Percentiles rank a stretch among this genome's conserved stretches.
Conservation (phyloP, 768 basidiomycete genomes). For the Tulasnella calospora region DNA sequence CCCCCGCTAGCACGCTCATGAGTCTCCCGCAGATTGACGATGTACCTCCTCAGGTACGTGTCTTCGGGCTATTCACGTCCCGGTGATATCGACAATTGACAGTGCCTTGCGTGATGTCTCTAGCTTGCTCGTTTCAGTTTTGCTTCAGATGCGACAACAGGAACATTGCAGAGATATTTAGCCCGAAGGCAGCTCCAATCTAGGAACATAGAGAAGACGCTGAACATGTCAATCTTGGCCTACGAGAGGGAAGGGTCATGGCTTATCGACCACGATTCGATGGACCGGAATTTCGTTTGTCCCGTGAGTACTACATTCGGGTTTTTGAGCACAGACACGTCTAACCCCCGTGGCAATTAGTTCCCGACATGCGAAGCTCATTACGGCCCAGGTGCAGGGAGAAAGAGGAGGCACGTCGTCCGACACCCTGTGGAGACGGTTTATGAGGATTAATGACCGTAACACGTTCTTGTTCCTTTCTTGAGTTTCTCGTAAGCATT, state of each 20-base stretch:
- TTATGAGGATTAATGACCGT: not conserved
- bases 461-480: not conserved
- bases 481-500: not conserved
- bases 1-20: not conserved
- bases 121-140: constrained; percentile 19
- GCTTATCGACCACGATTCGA: not conserved
- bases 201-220: not conserved
- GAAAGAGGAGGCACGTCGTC: not conserved
- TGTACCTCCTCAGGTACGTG: constrained; percentile 10
- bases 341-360: not conserved
- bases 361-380: constrained; percentile 11
- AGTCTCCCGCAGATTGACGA: constrained; percentile 5
- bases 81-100: not conserved
- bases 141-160: constrained; percentile 18
- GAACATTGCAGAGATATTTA: constrained; percentile 5
- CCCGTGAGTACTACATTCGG: constrained; percentile 6
- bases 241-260: constrained; percentile 22
- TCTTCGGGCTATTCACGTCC: not conserved
- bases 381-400: not conserved
- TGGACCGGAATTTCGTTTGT: constrained; percentile 20
- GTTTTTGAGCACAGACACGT: not conserved
- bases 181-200: not conserved
- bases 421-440: not conserved
- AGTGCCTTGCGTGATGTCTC: not conserved
- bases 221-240: constrained; percentile 6